phyloP scores from a whole-genome alignment of 2,329 filamentous ascomycete genomes.

The Botryotinia convoluta region DNA sequence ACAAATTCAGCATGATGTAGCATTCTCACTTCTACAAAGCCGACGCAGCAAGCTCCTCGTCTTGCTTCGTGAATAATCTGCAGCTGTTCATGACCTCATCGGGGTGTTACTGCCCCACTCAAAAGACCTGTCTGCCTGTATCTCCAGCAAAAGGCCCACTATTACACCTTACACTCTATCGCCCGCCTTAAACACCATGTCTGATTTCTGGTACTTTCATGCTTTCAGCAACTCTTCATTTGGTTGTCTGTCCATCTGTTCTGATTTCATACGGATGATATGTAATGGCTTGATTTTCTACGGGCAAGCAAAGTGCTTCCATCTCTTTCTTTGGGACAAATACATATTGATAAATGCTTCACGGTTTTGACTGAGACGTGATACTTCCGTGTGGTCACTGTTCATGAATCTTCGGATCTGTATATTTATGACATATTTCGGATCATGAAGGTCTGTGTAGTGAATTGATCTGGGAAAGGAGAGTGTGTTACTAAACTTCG shows the following conservation, averaged over 20 bases:
- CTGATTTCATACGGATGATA: neutral
- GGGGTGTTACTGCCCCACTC: rapidly evolving
- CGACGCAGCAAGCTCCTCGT: neutral
- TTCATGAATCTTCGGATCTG: neutral
- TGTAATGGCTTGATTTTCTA: neutral
- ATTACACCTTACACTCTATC: neutral
- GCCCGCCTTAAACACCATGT: rapidly evolving
- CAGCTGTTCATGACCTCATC: neutral
- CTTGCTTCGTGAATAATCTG: neutral
- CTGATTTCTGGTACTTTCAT: neutral
- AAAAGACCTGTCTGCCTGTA: neutral
- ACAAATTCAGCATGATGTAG: neutral
- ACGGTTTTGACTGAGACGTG: neutral
- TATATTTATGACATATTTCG: neutral
- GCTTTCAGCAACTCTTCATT: neutral
- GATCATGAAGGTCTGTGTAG: neutral
- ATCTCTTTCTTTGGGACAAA: neutral
- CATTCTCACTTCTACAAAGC: neutral
- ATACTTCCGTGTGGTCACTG: neutral
- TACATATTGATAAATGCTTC: neutral
- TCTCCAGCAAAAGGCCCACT: neutral
- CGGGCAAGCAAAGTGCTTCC: neutral
- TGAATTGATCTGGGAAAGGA: neutral
- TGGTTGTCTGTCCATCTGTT: neutral
- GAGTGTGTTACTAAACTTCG: neutral